Base-by-base conservation (phyloP, 2,329 filamentous ascomycete genomes). In the Xylariaceae sp. region DNA sequence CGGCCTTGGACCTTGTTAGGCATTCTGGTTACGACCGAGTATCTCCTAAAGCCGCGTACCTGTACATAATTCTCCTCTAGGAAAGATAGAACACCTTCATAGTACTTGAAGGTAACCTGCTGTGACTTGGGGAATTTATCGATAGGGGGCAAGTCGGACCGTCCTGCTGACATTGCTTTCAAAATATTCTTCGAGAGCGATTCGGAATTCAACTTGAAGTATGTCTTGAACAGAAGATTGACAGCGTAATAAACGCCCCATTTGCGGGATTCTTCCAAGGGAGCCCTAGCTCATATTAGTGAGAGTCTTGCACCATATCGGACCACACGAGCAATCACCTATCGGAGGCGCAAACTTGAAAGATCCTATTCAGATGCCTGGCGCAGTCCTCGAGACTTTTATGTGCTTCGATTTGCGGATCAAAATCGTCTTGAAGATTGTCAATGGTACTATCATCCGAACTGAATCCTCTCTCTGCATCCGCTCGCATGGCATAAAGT, bases 171-270 rank as follows among this genome's bases (percentile, higher is more conserved):
- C 47, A 99, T 78, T 0, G 90, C 91, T 62, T 87, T 89, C 46
- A 99, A 77, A 48, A 97, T 86, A 62, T 94, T 96, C 69, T 94
- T 91, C 19, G 87, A 95, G 26, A 97, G 77, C n/a, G 84, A 85
- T 54, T 95, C 87, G 35, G 88, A 89, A 73, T 95, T 96, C 60
- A 97, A 78, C 75, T 89, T 95, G 77, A 99, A 99, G 71, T 97
- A 96, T 1, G 91, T 97, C 73, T 97, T 97, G 82, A 99, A 99
- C 11, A 96, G 78, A 6, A 99, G 80, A 68, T 96, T 97, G 67
- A 91, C 90, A 61, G 92, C 86, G 70, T 91, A 91, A 75, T 99
- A 99, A 47, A 96, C 88, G 5, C 90, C 95, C 94, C 94, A 99
- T 81, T 97, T 99, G 52, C 94, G 85, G 6, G 92, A 96, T 65